Base-by-base conservation (phyloP, 2,329 filamentous ascomycete species). In the Xylariaceae sp. region DNA sequence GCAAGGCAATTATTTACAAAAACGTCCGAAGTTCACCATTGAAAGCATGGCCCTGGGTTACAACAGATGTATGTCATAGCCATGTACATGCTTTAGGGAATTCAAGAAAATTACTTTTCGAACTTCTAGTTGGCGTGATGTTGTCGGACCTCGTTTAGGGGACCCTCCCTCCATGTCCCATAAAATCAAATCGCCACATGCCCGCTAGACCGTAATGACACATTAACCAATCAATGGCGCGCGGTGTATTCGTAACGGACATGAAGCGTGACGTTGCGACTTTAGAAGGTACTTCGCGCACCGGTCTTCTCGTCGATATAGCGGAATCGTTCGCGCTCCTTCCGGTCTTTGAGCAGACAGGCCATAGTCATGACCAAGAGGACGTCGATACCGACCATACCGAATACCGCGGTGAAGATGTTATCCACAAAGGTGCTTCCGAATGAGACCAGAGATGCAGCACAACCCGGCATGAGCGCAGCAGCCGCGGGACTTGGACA, bases 231-330 rank as follows among this genome's bases (percentile, higher is more conserved):
- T 62, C 56, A 50, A 62, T 56, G 52, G 54, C 37, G 37, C 19
- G 44, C 10, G 37, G 49, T 37, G 50, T 44, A 51, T 14, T 53
- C 46, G 44, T 54, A 44, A 49, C 45, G 19, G 43, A 52, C 47
- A 42, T 46, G 32, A 52, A 26, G 23, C 40, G 43, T 43, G 50
- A 45, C 46, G 37, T 20, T 42, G n/a, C 43, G 48, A 26, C 26
- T 53, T 68, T 76, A 82, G 70, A 82, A 83, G 29, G 78, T 74
- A 49, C 79, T 73, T 58, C 72, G 73, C 61, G 76, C 75, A 50
- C 86, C 84, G 60, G 74, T 83, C 84, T 95, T 95, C 80, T 91
- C 86, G 69, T 93, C 90, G 67, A 95, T 93, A 69, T 89, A 82
- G 56, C 86, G 84, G 76, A 91, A 95, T 57, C 90, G 81, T 73